A percentile compares a stretch with the other conserved stretches of the same genome.
These are phyloP conservation scores for Teunomyces pallodes DNA, from an alignment of 805 yeast species.

Conservation along the genomic window DNA sequence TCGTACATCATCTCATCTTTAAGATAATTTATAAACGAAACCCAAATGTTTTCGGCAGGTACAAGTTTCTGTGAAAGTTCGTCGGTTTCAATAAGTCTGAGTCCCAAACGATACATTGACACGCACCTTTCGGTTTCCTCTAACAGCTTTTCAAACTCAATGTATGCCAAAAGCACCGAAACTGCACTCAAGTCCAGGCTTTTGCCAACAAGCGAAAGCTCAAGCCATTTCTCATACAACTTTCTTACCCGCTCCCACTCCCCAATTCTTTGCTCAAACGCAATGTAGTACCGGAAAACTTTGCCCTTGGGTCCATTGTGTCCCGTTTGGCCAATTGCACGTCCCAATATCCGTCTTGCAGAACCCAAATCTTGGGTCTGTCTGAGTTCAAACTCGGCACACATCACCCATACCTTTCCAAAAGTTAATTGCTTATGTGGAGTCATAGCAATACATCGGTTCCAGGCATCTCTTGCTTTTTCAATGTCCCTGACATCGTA, in stretches of 20 bases:
- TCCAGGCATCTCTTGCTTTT: conserved; percentile 51
- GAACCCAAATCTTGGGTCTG: conserved; percentile 34
- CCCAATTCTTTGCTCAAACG: conserved; percentile 61
- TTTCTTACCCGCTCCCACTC: conserved; percentile 80
- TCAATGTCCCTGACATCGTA: conserved; percentile 39
- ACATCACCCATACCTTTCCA: conserved; percentile 70
- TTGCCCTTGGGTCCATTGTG: conserved; percentile 50
- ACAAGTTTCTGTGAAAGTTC: conserved; percentile 27
- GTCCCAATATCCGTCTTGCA: conserved; percentile 72
- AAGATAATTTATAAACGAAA: conserved; percentile 52
- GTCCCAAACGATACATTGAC: conserved; percentile 58
- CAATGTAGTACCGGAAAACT: conserved; percentile 63
- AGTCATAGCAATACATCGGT: conserved; percentile 44
- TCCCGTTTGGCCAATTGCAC: conserved; percentile 56
- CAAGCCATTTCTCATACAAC: conserved; percentile 67
- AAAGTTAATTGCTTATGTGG: conserved; percentile 66
- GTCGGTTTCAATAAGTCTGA: conserved; percentile 20
- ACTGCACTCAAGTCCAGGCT: conserved; percentile 7
- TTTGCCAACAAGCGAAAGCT: conserved; percentile 19
- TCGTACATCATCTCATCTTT: conserved; percentile 58
- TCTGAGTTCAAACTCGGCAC: conserved; percentile 72
- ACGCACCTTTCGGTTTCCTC: conserved; percentile 71
- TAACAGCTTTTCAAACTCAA: conserved; percentile 62
- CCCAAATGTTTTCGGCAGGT: conserved; percentile 20
- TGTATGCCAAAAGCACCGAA: conserved; percentile 58